Base-by-base conservation (phyloP, 768 basidiomycete genomes). In the Suillus subluteus region DNA sequence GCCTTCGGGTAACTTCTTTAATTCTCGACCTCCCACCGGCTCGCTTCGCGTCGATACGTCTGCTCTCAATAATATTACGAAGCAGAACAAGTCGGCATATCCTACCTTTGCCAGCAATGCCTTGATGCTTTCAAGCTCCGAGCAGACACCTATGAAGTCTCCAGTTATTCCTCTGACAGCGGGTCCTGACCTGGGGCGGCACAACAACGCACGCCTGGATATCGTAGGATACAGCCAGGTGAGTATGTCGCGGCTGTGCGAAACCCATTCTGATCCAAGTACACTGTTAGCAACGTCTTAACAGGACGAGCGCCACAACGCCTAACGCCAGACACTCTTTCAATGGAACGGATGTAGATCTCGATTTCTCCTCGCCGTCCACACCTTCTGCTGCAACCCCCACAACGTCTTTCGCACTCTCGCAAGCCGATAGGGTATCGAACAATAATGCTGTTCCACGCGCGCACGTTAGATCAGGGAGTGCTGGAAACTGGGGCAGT, bases 11-110 rank as follows among this genome's bases (percentile, higher is more conserved):
- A 74, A 74, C n/a, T 83, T 86, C 77, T 85, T 87, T 74, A 82
- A 85, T 79, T 78, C 83, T 66, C 81, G 90, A 59, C 90, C 91
- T 30, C 90, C 88, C 0, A 88, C 86, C 6, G 90, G 90, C 43
- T 84, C 88, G 48, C 79, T 94, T 73, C 83, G 91, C 41, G 90
- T 94, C 62, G 91, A 94, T 74, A 94, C 92, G 0, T 83, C 88
- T 43, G 81, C 87, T 38, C 79, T 91, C 58, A 87, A 87, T 67
- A 82, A 83, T 12, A 77, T 86, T 56, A 81, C 87, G 40, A 79
- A 86, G 72, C 92, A 93, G 80, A 94, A 94, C 80, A 95, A 95
- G 77, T 94, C 92, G 11, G 92, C 92, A 0, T 94, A 91, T 72
- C 92, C 93, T 5, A 81, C 82, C 16, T 86, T 84, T 72, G 72